Conservation (phyloP, 306 rosid genomes). For the Cucurbita ficifolia region DNA sequence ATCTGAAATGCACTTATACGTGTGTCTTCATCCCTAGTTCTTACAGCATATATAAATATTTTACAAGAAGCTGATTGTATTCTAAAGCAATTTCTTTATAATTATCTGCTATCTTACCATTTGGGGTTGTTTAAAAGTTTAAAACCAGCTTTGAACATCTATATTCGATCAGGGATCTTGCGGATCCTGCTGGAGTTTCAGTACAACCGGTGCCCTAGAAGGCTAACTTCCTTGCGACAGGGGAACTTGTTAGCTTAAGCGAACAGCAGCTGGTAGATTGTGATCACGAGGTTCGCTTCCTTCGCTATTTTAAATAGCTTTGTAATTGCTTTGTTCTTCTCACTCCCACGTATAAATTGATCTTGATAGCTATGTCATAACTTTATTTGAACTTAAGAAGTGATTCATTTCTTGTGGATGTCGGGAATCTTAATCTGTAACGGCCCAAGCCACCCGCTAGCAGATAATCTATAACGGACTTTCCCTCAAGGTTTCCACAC, state of each 20-base stretch:
- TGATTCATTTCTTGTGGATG: not conserved
- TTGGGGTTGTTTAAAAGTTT: not conserved
- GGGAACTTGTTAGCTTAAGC: slow-evolving; percentile 82
- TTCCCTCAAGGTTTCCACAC: no score
- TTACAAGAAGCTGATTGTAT: not conserved
- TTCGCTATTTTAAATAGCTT: not conserved
- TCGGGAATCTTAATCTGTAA: not conserved
- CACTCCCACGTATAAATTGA: no score
- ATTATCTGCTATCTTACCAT: not conserved
- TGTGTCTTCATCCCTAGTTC: not conserved
- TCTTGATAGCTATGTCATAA: not conserved
- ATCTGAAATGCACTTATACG: not conserved
- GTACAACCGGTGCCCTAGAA: slow-evolving; percentile 87
- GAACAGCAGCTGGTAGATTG: slow-evolving; percentile 97
- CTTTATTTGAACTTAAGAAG: not conserved
- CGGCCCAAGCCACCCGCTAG: no score
- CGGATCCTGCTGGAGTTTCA: slow-evolving; percentile 99
- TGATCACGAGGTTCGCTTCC: slow-evolving; percentile 65
- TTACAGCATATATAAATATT: not conserved
- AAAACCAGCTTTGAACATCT: not conserved
- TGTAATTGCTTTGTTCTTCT: no score
- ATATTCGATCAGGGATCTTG: slow-evolving; percentile 56
- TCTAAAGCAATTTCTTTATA: not conserved
- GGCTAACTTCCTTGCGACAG: slow-evolving; percentile 77
- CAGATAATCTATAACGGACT: no score